Conservation (phyloP, 1,284 basidiomycete species). For the Pterulicium gracile region DNA sequence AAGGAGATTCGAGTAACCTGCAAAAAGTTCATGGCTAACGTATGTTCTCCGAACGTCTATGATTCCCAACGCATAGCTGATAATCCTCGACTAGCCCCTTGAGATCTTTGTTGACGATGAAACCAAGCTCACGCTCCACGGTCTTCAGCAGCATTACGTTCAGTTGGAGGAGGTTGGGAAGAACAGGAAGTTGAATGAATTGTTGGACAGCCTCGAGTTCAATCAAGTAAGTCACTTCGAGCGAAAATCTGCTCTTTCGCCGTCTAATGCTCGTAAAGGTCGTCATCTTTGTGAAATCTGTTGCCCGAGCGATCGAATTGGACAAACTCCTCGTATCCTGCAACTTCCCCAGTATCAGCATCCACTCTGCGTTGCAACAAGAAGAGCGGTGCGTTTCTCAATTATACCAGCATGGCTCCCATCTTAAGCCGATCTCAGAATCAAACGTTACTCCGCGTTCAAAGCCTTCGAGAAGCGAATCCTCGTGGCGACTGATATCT, state of each 20-base stretch:
- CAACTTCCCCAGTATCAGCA: slow-evolving; percentile 97
- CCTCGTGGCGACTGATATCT: slow-evolving; percentile 95
- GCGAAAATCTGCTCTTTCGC: too few relatives aligned
- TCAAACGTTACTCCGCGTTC: slow-evolving; percentile 96
- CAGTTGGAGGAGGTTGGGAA: slow-evolving; percentile 92
- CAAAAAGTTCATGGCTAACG: slow-evolving; percentile 99
- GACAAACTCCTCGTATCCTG: slow-evolving; percentile 95
- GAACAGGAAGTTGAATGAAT: slow-evolving; percentile 96
- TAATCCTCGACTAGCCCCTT: slow-evolving; percentile 57
- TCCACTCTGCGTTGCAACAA: slow-evolving; percentile 91
- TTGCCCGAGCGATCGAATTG: slow-evolving; percentile 91
- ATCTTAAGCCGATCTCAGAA: slow-evolving; percentile 35
- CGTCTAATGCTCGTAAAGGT: slow-evolving; percentile 45
- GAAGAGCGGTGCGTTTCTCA: slow-evolving; percentile 75
- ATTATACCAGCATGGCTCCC: slow-evolving; percentile 8
- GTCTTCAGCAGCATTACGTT: slow-evolving; percentile 97
- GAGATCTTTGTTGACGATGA: slow-evolving; percentile 99
- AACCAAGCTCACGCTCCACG: slow-evolving; percentile 97
- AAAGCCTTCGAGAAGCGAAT: slow-evolving; percentile 99
- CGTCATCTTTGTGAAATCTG: slow-evolving; percentile 98
- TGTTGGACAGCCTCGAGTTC: slow-evolving; percentile 95
- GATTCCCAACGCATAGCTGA: slow-evolving; percentile 6
- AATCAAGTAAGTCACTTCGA: slow-evolving; percentile 62
- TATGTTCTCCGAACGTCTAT: slow-evolving; percentile 31
- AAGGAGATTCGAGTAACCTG: slow-evolving; percentile 97